Evolutionary conservation across 2,329 filamentous ascomycete species (phyloP).

Genomic region (Diaporthe amygdali): DNA sequence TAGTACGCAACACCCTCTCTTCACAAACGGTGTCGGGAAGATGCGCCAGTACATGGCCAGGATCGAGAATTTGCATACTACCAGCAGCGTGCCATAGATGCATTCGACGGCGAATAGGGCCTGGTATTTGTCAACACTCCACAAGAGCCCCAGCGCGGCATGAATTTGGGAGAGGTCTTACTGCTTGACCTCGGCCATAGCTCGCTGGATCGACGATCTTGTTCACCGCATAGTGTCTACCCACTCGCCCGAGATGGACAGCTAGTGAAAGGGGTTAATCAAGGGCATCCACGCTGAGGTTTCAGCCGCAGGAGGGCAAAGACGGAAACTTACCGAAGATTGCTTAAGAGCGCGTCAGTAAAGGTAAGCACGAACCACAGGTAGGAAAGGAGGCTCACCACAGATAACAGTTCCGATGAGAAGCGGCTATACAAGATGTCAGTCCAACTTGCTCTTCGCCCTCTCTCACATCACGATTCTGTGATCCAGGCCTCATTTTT

Average conservation of each 20-base stretch:
- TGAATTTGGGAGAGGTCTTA: background rate
- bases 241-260: background rate
- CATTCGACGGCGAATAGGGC: constrained; percentile 5
- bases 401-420: constrained; percentile 1
- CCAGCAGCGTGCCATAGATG: background rate
- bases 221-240: constrained; percentile 13
- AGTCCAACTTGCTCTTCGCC: background rate
- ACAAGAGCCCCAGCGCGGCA: no score
- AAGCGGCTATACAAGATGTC: background rate
- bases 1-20: background rate
- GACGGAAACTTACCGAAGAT: constrained; percentile 9
- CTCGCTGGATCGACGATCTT: background rate
- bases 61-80: constrained; percentile 1
- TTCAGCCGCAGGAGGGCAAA: background rate
- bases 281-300: background rate
- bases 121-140: background rate
- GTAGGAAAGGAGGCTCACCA: background rate
- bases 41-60: constrained; percentile 17
- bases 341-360: background rate
- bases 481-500: background rate
- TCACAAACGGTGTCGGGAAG: constrained; percentile 11
- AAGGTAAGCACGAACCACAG: background rate
- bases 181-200: background rate
- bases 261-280: background rate
- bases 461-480: background rate